phyloP scores from a whole-genome alignment of 2,329 filamentous ascomycete species.

The Phyllosticta capitalensis region DNA sequence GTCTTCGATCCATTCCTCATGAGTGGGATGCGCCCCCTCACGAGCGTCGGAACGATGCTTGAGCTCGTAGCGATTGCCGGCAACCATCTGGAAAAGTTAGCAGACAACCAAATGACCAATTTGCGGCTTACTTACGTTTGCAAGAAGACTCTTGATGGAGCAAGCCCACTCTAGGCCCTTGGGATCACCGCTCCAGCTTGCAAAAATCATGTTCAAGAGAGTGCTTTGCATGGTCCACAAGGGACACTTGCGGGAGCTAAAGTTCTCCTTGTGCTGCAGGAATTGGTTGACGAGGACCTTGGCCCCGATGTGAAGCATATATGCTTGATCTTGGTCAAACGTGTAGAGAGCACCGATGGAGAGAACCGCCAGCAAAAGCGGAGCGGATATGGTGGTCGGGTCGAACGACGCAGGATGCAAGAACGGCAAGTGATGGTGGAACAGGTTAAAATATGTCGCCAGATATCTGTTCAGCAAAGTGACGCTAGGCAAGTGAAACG shows the following conservation, averaged over 20 bases:
- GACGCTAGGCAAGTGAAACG: conserved; percentile 76
- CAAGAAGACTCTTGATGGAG: conserved; percentile 94
- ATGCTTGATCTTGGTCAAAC: conserved; percentile 94
- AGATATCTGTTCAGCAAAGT: conserved; percentile 82
- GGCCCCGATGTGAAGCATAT: conserved; percentile 93
- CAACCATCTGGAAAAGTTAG: conserved; percentile 57
- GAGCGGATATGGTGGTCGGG: conserved; percentile 68
- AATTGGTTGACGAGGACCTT: conserved; percentile 97
- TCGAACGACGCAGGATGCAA: conserved; percentile 86
- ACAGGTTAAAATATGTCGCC: conserved; percentile 91
- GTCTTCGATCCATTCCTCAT: conserved; percentile 91
- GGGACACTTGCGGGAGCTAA: conserved; percentile 94
- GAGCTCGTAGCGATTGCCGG: conserved; percentile 90
- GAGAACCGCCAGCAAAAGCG: conserved; percentile 77
- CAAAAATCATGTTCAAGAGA: conserved; percentile 95
- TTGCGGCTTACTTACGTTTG: conserved; percentile 44
- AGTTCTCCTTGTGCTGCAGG: conserved; percentile 95
- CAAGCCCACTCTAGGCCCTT: conserved; percentile 98
- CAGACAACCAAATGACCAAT: background rate
- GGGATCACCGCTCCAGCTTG: conserved; percentile 96
- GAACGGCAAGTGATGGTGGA: conserved; percentile 95
- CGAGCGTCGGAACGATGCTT: conserved; percentile 88
- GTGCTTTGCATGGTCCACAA: conserved; percentile 98
- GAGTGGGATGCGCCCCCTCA: conserved; percentile 62
- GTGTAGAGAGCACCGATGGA: conserved; percentile 95